Evolutionary conservation across 176 grass and related monocot species (phyloP), one percentile per base, ranked within the genome.

Genomic region (Dactylis glomerata): DNA sequence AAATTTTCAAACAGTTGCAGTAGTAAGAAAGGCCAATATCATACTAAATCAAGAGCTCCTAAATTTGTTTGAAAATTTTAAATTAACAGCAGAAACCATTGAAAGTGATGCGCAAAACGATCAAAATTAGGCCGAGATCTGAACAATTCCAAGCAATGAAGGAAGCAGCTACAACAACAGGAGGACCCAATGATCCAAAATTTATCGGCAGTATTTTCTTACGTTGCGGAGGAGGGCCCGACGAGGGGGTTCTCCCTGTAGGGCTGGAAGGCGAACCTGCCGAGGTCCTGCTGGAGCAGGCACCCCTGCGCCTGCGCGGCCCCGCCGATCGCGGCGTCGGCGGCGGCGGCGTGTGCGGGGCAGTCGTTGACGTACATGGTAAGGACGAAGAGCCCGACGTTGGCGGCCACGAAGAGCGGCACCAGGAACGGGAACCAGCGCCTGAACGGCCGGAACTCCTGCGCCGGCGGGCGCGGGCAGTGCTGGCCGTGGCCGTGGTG

Each of bases 291-390:
- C 23, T 68, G 59, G 10, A 86, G 77, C 87, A 78, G 87, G 72
- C 88, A 90, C 8, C 74, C 84, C 74, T 77, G 86, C 90, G 84
- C 67, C 66, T 38, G 63, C 69, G 78, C 49, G 52, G 27, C 27
- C 5, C 59, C 90, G 51, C 86, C 83, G 22, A 90, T 91, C 57
- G 76, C 92, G 16, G 37, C 49, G 54, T 81, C 74, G 65, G 86
- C 31, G 79, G 17, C 59, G 34, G 54, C 55, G 66, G 37, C 57
- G 56, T 85, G 89, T 30, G 66, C 67, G 64, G 96, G 96, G 81
- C 96, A 99, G 73, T 99, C 87, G 78, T 99, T 99, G 36, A 89
- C 31, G 91, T 94, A 99, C 96, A 99, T 96, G 31, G 91, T 89
- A 77, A 92, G 80, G 12, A 89, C 68, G 91, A 99, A 99, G 59